Base-by-base conservation (phyloP, 2,329 filamentous ascomycete genomes). In the Neonectria ditissima region DNA sequence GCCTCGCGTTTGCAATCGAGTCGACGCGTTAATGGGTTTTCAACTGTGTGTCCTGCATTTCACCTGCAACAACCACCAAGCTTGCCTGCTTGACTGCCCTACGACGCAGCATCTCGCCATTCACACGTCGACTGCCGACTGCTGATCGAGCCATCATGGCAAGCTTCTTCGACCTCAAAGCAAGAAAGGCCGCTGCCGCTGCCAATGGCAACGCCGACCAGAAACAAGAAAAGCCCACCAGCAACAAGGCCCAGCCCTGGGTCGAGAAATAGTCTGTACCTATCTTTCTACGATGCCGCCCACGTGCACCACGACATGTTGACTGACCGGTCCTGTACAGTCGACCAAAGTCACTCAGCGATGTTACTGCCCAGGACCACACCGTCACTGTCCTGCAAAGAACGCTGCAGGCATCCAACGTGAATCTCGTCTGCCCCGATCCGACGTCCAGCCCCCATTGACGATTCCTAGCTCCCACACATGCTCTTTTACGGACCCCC, bases 401-500 rank as follows among this genome's bases (percentile, higher is more conserved):
- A 73, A 98, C 94, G 28, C 85, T 99, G 22, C 94, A 98, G 84
- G 94, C 95, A 73, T 93, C 94, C 67, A 99, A 99, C 76, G 92
- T 94, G 79, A 52, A 82, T 68, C 39, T 48, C 26, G 22, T 20
- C 11, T 4, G 8, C n/a, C 30, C 13, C 13, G 34, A 14, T 44
- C 20, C 20, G 26, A 28, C 47, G 8, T 32, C 30, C 39, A 47
- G 20, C 60, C 65, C 37, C 63, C 44, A 59, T 54, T 63, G 58
- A 69, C 32, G 13, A 20, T 20, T 24, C 18, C n/a, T 55, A 75
- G 89, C 91, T 99, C 41, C 96, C 96, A 3, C 97, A 99, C 80
- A 97, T 99, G 93, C 92, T 99, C 74, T 98, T 98, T 85, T 99
- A 99, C 77, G 96, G 96, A 4, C 96, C 97, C 0, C 97, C 96